Evolutionary conservation across 495 filamentous ascomycete genomes (phyloP), one percentile per base, ranked within the genome.

Genomic region (Copromyces sp.): DNA sequence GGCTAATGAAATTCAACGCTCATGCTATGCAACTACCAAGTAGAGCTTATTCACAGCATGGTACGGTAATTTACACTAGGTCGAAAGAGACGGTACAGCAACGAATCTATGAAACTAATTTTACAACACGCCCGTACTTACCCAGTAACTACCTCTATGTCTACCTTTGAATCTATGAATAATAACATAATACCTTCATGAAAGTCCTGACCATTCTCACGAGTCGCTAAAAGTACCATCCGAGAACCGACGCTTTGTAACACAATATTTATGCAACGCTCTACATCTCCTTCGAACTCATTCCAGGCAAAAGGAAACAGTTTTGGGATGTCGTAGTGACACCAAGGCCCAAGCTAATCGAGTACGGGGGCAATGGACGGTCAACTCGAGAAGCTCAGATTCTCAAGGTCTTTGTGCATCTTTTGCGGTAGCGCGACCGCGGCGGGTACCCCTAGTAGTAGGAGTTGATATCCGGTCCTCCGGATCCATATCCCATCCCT

Each of bases 381-480:
- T 24, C 24, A 24, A 24, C 24, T 24, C 24, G 24, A 24, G 24
- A 24, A 24, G 24, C 24, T 24, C 24, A 24, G 24, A 1, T 24
- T 24, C 24, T 24, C 24, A 24, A 24, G 24, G 24, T 24, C 24
- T 24, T 24, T 24, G 24, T 24, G 0, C 24, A 24, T 24, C 24
- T 24, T 24, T 24, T 24, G 24, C 24, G 24, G 47, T 59, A 59
- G 2, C 24, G 20, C 47, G 47, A 9, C 53, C 1, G 29, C 11
- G 47, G 20, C 53, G 3, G 29, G 14, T 37, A 65, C 14, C 32
- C 53, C 59, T 75, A 77, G 68, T 79, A 79, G 41, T 75, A 79
- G 32, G 74, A 76, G 47, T 77, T 76, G 73, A 79, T 39, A 29
- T 76, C 76, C 69, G 69, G 39, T 37, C 73, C 73, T 14, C 70